These are phyloP conservation scores for Dactylellina drechsleri DNA, from an alignment of 2,329 filamentous ascomycete genomes.

Conservation along the genomic window DNA sequence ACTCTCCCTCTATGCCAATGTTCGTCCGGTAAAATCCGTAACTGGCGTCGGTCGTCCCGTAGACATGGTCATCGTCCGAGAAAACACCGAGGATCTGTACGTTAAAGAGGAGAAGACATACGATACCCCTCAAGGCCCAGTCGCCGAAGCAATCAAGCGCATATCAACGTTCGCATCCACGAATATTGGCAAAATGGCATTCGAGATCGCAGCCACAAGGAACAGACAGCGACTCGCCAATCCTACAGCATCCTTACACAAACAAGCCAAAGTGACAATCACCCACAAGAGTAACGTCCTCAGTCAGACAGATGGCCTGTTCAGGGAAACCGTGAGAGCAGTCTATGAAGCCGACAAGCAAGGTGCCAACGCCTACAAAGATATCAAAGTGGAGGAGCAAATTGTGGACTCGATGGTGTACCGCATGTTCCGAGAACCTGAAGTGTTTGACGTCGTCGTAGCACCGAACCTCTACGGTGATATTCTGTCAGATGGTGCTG, in stretches of 20 bases:
- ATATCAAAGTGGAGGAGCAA: constrained; percentile 85
- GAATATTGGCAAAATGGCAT: constrained; percentile 91
- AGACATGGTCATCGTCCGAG: constrained; percentile 96
- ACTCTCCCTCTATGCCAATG: constrained; percentile 95
- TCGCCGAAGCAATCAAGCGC: constrained; percentile 97
- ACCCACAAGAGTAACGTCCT: constrained; percentile 99
- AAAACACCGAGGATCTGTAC: constrained; percentile 94
- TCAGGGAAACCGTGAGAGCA: constrained; percentile 78
- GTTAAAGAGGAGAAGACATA: constrained; percentile 95
- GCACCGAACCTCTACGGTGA: constrained; percentile 98
- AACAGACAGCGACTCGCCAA: constrained; percentile 77
- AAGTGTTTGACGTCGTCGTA: constrained; percentile 96
- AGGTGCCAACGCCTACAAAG: constrained; percentile 67
- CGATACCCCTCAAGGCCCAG: constrained; percentile 76
- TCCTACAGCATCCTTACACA: constrained; percentile 35
- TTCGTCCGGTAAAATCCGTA: constrained; percentile 91
- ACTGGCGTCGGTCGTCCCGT: constrained; percentile 74
- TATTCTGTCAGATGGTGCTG: constrained; percentile 93
- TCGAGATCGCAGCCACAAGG: constrained; percentile 88
- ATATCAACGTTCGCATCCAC: constrained; percentile 86
- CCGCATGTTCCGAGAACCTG: constrained; percentile 97
- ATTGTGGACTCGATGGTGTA: constrained; percentile 99
- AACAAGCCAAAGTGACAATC: constrained; percentile 74
- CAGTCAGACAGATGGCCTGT: constrained; percentile 94
- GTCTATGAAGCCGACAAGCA: constrained; percentile 69